Base-by-base conservation (phyloP, 2,329 filamentous ascomycete genomes). In the Ophiostoma australiae region DNA sequence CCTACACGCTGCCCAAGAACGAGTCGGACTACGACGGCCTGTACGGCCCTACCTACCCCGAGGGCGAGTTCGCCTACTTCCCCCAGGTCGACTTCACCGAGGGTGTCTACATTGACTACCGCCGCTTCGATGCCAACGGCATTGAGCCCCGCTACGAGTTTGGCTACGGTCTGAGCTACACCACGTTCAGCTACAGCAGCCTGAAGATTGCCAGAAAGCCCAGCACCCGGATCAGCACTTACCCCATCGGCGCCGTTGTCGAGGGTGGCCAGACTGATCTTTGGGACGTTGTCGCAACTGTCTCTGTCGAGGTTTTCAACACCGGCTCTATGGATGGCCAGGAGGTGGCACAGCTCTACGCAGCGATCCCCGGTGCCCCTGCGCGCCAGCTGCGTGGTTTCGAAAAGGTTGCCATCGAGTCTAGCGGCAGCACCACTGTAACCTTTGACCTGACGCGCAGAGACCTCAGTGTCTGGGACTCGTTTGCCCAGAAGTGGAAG, bases 391-490 rank as follows among this genome's bases (percentile, higher is more conserved):
- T 91, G n/a, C 82, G 89, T 8, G 89, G 89, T 7, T 91, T 91
- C 72, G 86, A 86, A 68, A 91, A 91, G 80, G 80, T 84, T 0
- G 80, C 79, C 15, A 73, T 91, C 66, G 79, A 81, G 58, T 61
- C 72, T 6, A 82, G 82, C 0, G 77, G 82, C 71, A 81, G 78
- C n/a, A 78, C 79, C 15, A 82, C 79, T 0, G 79, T 89, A 0
- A 78, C 75, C 0, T 86, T 91, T 71, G 77, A 81, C 35, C 76
- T 91, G 48, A 90, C 83, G 20, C 82, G 89, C 58, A 84, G 88
- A 72, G 89, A 91, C 75, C 76, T 91, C 67, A 91, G 88, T 77
- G 81, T 87, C 39, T 91, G 89, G 90, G 87, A 91, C 76, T 82
- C 85, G 4, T 79, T 77, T 1, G 82, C 81, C 44, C 88, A 91